phyloP scores from a whole-genome alignment of 192 early-diverging fungal genomes.

The Podila verticillata region DNA sequence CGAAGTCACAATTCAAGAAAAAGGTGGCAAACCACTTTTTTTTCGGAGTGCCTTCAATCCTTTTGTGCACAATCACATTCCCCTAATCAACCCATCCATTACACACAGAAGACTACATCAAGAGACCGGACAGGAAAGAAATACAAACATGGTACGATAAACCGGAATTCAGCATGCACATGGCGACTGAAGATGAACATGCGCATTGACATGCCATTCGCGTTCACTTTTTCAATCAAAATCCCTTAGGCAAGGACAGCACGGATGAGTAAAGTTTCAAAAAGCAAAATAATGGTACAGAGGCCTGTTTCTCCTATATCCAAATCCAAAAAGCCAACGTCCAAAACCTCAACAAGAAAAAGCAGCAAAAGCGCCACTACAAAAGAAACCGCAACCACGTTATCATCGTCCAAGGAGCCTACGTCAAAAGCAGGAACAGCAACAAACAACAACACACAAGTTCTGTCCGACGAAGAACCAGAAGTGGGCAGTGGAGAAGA shows the following conservation, averaged over 20 bases:
- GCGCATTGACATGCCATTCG: too few species aligned
- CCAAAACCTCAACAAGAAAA: not conserved
- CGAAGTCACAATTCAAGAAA: not conserved
- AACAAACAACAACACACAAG: not conserved
- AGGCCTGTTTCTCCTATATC: not conserved
- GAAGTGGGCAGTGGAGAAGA: not conserved
- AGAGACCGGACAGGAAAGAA: too few species aligned
- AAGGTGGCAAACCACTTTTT: not conserved
- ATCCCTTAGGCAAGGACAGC: not conserved
- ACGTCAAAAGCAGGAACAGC: not conserved
- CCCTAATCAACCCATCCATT: not conserved
- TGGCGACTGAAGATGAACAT: too few species aligned
- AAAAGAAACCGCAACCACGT: slow-evolving; percentile 4
- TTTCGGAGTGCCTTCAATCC: not conserved
- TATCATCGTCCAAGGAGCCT: not conserved
- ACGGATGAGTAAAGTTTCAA: not conserved
- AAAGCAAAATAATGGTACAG: not conserved
- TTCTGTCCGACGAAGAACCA: slow-evolving; percentile 34
- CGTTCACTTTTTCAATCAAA: not conserved
- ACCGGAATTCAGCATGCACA: too few species aligned
- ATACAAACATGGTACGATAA: too few species aligned
- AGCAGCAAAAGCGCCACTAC: not conserved
- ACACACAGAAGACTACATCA: too few species aligned
- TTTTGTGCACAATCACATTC: not conserved
- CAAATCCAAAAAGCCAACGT: not conserved